Percentiles rank a stretch among this genome's conserved stretches.
Conservation (phyloP, 225 moss, liverwort and hornwort species). For the Climacium dendroides region DNA sequence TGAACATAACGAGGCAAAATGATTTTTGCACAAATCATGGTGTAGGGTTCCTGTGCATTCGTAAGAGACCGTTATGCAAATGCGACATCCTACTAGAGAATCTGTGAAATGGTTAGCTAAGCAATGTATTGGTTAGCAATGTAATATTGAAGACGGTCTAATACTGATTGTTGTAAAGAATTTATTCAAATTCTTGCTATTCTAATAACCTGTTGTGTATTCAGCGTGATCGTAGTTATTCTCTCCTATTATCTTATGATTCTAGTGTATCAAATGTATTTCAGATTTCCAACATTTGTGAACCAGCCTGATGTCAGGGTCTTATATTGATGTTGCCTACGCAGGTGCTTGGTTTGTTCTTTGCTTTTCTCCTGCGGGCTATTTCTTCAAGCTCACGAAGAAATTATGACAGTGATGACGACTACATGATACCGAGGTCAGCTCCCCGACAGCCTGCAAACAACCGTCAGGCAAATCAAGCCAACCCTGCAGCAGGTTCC, state of each 20-base stretch:
- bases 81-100: neutral
- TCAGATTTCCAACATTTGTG: neutral
- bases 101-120: neutral
- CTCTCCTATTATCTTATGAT: neutral
- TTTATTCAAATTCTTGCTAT: neutral
- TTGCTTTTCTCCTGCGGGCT: conserved; percentile 69
- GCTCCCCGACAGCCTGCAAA: conserved; percentile 40
- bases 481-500: conserved; percentile 37
- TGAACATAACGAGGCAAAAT: neutral
- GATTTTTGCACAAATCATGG: neutral
- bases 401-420: conserved; percentile 91
- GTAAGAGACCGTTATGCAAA: neutral
- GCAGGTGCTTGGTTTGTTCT: conserved; percentile 83
- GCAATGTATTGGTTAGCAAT: neutral
- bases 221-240: neutral
- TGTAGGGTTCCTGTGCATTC: neutral
- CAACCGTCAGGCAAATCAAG: conserved; percentile 52
- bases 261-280: neutral
- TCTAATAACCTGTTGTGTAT: neutral
- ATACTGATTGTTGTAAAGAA: neutral
- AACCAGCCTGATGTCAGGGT: neutral
- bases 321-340: neutral
- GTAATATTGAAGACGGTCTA: neutral
- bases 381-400: conserved; percentile 36
- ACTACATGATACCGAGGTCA: conserved; percentile 55